Conservation (phyloP, 2,329 filamentous ascomycete genomes). For the Phoma herbarum region DNA sequence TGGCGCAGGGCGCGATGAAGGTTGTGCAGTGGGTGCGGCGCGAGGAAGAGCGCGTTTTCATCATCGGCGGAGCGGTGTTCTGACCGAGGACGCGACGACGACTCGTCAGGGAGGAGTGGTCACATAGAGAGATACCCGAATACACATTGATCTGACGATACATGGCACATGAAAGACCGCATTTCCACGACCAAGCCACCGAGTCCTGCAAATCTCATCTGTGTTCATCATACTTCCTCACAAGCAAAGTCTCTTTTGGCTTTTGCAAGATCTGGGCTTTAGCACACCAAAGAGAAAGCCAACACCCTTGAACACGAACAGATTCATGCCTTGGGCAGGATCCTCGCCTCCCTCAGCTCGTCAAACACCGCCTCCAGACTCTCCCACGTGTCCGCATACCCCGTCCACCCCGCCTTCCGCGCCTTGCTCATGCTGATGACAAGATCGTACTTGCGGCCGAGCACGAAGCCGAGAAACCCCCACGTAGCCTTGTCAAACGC, state of each 20-base stretch:
- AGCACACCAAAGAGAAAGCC: too few species aligned
- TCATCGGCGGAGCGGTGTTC: constrained; percentile 92
- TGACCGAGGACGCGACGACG: too few species aligned
- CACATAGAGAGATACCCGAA: too few species aligned
- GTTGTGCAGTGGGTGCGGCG: constrained; percentile 90
- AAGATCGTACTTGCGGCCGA: not conserved
- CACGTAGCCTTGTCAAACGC: not conserved
- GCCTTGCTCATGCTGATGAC: not conserved
- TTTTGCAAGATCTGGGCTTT: too few species aligned
- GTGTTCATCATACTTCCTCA: too few species aligned
- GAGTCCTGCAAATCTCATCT: too few species aligned
- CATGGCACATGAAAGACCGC: too few species aligned
- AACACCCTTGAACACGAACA: too few species aligned
- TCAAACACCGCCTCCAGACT: not conserved
- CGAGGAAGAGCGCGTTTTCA: constrained; percentile 94
- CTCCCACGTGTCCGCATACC: not conserved
- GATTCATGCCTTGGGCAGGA: not conserved
- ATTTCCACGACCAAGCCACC: too few species aligned
- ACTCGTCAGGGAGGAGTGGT: too few species aligned
- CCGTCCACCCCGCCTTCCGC: not conserved
- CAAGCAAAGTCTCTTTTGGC: too few species aligned
- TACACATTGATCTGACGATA: too few species aligned
- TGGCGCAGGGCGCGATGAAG: constrained; percentile 87
- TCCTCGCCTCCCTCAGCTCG: not conserved
- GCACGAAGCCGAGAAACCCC: not conserved